These are phyloP conservation scores for Centaurea solstitialis DNA, from an alignment of 129 eudicot genomes.

Conservation along the genomic window DNA sequence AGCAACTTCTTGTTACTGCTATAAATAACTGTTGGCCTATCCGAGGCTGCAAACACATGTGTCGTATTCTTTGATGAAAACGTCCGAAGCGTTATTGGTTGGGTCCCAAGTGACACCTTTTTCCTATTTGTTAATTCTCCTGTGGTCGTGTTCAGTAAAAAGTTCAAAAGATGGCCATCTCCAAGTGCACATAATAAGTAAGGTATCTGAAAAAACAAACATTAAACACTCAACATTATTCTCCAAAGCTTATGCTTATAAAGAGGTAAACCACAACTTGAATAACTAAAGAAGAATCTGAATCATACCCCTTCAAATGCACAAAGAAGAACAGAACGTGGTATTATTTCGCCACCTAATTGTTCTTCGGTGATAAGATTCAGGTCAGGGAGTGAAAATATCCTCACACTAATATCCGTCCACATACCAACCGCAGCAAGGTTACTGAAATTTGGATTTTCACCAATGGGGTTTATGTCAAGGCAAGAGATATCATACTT, in stretches of 20 bases:
- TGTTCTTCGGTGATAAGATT: conserved; percentile 77
- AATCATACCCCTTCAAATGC: conserved; percentile 90
- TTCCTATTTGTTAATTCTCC: conserved; percentile 83
- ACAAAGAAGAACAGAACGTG: conserved; percentile 96
- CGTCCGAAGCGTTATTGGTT: conserved; percentile 81
- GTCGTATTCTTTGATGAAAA: conserved; percentile 85
- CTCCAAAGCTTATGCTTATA: background rate
- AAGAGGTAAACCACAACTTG: background rate
- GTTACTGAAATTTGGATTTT: conserved; percentile 71
- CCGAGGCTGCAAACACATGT: conserved; percentile 96
- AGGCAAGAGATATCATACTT: conserved; percentile 93
- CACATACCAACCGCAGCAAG: conserved; percentile 99
- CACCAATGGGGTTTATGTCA: conserved; percentile 93
- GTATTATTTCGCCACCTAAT: conserved; percentile 96
- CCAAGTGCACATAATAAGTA: conserved; percentile 97
- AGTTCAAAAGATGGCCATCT: conserved; percentile 94
- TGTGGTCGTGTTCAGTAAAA: conserved; percentile 64
- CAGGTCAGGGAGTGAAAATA: conserved; percentile 89
- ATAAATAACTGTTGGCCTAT: conserved; percentile 94
- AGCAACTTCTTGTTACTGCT: conserved; percentile 94
- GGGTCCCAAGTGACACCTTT: conserved; percentile 94
- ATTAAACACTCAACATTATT: conserved; percentile 12
- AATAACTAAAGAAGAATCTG: conserved; percentile 5
- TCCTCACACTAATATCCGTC: conserved; percentile 89
- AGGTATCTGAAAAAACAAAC: conserved; percentile 58